A percentile compares a stretch with the other conserved stretches of the same genome.
Evolutionary conservation across 2,329 filamentous ascomycete species (phyloP).

Genomic region (Tympanopsis confertula): DNA sequence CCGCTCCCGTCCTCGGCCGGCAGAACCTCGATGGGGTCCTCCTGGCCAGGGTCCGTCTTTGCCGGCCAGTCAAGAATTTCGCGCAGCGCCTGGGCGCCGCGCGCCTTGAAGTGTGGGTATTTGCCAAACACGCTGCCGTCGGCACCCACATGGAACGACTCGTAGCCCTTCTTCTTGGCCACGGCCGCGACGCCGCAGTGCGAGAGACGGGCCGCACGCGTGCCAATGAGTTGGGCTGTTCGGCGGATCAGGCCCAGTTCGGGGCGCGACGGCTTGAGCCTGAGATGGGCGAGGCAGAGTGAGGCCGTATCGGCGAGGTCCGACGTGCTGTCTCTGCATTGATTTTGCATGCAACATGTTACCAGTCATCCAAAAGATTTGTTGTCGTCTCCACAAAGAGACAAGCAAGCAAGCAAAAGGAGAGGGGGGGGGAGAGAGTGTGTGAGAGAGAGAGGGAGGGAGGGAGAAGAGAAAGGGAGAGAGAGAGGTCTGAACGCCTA

Average conservation of each 20-base stretch:
- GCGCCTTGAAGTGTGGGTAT: conserved; percentile 93
- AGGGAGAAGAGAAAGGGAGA: neutral
- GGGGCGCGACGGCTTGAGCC: conserved; percentile 56
- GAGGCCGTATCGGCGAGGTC: conserved; percentile 84
- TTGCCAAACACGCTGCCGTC: conserved; percentile 99
- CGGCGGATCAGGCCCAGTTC: conserved; percentile 85
- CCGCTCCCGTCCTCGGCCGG: conserved; percentile 91
- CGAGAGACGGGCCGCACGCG: conserved; percentile 82
- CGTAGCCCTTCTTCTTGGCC: conserved; percentile 87
- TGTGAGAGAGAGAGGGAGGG: neutral
- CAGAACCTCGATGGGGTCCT: conserved; percentile 78
- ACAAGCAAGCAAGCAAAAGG: neutral
- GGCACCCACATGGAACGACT: conserved; percentile 83
- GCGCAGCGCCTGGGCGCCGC: conserved; percentile 76
- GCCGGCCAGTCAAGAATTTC: conserved; percentile 93
- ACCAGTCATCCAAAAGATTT: conserved; percentile 4
- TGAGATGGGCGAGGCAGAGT: conserved; percentile 66
- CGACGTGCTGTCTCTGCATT: conserved; percentile 75
- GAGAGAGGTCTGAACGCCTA: conserved; percentile 23
- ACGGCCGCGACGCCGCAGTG: conserved; percentile 93
- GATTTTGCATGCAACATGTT: conserved; percentile 5
- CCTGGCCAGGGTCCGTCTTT: conserved; percentile 55
- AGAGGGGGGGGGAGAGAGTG: conserved; percentile 1
- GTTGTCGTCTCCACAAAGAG: neutral
- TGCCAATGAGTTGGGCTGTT: conserved; percentile 86